These are phyloP conservation scores for Aquilaria agallochum DNA, from an alignment of 441 rosid species.

Conservation along the genomic window DNA sequence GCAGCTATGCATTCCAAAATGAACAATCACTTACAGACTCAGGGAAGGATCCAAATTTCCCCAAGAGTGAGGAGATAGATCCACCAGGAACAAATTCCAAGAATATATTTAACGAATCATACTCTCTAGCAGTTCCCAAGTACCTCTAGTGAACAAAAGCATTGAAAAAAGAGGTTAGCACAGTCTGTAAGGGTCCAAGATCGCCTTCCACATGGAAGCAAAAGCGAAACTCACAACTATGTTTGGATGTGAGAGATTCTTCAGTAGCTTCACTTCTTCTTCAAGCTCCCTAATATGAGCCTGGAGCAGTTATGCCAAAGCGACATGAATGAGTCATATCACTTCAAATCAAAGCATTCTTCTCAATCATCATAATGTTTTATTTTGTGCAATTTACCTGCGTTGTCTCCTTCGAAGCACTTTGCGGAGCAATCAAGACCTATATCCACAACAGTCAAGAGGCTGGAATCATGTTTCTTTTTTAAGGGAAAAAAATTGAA, in stretches of 20 bases:
- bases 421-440: conserved; percentile 84
- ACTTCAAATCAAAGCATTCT: neutral
- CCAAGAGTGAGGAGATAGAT: conserved; percentile 66
- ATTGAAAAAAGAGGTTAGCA: neutral
- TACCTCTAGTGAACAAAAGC: conserved; percentile 41
- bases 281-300: conserved; percentile 95
- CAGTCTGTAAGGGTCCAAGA: conserved; percentile 7
- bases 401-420: conserved; percentile 89
- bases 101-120: conserved; percentile 56
- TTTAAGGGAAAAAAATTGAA: neutral
- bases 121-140: conserved; percentile 73
- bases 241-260: conserved; percentile 90
- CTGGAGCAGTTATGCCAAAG: conserved; percentile 30
- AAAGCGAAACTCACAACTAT: conserved; percentile 75
- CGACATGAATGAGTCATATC: neutral
- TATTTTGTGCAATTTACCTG: conserved; percentile 43
- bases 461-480: too few relatives aligned
- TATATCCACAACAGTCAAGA: conserved; percentile 12
- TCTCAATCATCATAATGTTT: neutral
- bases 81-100: conserved; percentile 83
- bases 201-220: neutral
- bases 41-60: conserved; percentile 74
- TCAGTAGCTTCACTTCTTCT: conserved; percentile 92
- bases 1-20: conserved; percentile 4
- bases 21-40: conserved; percentile 55